Base-by-base conservation (phyloP, 106 monocot species). In the Apostasia shenzhenica region DNA sequence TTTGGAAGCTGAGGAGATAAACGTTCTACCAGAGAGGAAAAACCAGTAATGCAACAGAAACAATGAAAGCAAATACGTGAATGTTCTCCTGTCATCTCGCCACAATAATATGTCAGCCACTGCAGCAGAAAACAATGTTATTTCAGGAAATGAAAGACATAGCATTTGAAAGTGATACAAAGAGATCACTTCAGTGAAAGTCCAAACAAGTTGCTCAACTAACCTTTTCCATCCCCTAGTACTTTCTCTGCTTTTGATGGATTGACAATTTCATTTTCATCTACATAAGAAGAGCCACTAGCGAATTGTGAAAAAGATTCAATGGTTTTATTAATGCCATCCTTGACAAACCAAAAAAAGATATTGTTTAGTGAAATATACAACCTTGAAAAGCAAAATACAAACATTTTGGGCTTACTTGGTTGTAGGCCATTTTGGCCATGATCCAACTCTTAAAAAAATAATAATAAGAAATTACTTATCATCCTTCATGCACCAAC, bases 41-140 rank as follows among this genome's bases (percentile, higher is more conserved):
- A 92, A 90, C 92, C 89, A 92, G 80, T 90, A 80, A 77, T 76
- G 81, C 54, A 97, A 73, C 59, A 92, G 72, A 87, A 89, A 83
- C 39, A 81, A 62, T 55, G 75, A 68, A 59, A 87, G 65, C 13
- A 85, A 38, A 62, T 8, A 87, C 11, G 70, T 59, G 77, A 92
- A 97, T 45, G 92, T 92, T 76, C 77, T 89, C 92, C 79, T 92
- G 67, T 97, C 89, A 85, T 97, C 84, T 78, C 88, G 66, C 97
- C 97, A 97, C 1, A 97, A 70, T 64, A 97, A 70, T 68, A 97
- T 71, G 50, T 86, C 83, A 41, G 92, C 82, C 72, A 77, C 97
- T 92, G 89, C 70, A 79, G 63, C 7, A 78, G 40, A 41, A 79
- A 5, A 11, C 46, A 68, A 67, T 13, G 4, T 67, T 46, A 41